Percentiles rank a stretch among this genome's conserved stretches.
These are phyloP conservation scores for Puccinellia tenuiflora DNA, from an alignment of 176 grass and related monocot genomes.

Conservation along the genomic window DNA sequence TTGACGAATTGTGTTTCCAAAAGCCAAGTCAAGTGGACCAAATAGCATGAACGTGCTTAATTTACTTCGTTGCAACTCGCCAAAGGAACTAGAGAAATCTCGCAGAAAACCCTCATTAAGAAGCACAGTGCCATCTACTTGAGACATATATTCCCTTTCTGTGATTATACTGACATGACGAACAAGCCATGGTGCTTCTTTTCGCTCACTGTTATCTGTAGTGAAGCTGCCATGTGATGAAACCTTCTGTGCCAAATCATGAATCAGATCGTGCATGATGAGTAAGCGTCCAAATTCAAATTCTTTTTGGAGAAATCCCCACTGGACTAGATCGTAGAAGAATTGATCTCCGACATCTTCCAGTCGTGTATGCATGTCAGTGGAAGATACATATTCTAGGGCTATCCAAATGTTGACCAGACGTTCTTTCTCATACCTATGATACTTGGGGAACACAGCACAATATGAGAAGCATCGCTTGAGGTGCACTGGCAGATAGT, in stretches of 20 bases:
- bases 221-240: too few species aligned
- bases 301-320: not conserved
- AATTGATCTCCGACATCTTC: constrained; percentile 7
- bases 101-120: not conserved
- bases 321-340: not conserved
- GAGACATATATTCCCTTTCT: not conserved
- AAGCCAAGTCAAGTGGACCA: not conserved
- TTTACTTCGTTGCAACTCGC: not conserved
- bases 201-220: too few species aligned
- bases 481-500: not conserved
- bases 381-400: not conserved
- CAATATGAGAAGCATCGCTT: constrained; percentile 23
- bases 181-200: not conserved
- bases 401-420: constrained; percentile 33
- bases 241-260: too few species aligned
- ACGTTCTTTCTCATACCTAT: not conserved
- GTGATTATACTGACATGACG: constrained; percentile 4
- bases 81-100: not conserved
- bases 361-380: not conserved
- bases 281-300: not conserved
- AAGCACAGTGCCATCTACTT: not conserved
- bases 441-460: constrained; percentile 10
- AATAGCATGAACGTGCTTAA: not conserved
- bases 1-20: not conserved
- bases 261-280: too few species aligned